phyloP scores from a whole-genome alignment of 495 filamentous ascomycete genomes.

The Evansstolkia leycettana region DNA sequence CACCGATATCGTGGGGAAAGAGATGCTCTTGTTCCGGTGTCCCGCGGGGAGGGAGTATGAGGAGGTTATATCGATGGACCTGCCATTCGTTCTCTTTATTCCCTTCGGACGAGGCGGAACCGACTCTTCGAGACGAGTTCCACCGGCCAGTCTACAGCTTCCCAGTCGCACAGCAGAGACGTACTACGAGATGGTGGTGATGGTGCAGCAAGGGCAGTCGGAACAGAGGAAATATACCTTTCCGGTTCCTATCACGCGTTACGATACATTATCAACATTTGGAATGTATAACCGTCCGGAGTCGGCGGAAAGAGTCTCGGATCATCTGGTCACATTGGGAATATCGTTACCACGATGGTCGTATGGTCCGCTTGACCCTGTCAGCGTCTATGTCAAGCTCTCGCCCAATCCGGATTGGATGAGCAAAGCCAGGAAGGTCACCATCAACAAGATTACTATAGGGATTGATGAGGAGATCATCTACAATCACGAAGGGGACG shows the following conservation, averaged over 20 bases:
- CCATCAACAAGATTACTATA: conserved; percentile 87
- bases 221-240: conserved; percentile 84
- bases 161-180: conserved; percentile 89
- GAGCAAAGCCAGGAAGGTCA: conserved; percentile 78
- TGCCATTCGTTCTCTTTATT: conserved; percentile 95
- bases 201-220: conserved; percentile 77
- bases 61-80: conserved; percentile 87
- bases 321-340: conserved; percentile 83
- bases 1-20: conserved; percentile 85
- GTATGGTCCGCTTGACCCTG: conserved; percentile 89
- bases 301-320: conserved; percentile 67
- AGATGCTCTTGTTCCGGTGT: conserved; percentile 84
- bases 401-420: conserved; percentile 87
- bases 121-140: conserved; percentile 77
- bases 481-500: conserved; percentile 96
- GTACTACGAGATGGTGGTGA: conserved; percentile 92
- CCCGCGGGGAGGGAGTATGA: conserved; percentile 72
- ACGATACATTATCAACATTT: conserved; percentile 95
- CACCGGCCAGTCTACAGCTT: conserved; percentile 84
- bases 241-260: conserved; percentile 80
- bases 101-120: conserved; percentile 84
- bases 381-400: conserved; percentile 88
- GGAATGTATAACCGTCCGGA: conserved; percentile 99
- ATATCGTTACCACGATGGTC: conserved; percentile 92
- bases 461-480: conserved; percentile 95